Evolutionary conservation across 2,329 filamentous ascomycete genomes (phyloP).

Genomic region (Chaetomiaceae sp.): DNA sequence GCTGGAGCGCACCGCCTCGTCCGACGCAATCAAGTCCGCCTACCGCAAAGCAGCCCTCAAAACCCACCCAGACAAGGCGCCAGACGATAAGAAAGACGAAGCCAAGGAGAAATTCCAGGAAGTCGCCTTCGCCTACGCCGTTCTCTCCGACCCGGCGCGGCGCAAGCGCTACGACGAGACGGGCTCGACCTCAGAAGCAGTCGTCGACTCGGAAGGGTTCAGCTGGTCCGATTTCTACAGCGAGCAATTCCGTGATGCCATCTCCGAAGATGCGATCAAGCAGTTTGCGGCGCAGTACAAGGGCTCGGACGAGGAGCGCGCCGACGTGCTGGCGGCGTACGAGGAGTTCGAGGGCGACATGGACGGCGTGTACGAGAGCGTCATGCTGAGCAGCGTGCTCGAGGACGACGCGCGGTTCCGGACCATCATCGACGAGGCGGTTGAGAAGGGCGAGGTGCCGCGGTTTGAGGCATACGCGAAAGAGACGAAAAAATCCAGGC

Average conservation of each 20-base stretch:
- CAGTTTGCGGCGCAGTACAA: constrained; percentile 77
- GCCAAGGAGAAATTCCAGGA: constrained; percentile 83
- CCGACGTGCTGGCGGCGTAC: constrained; percentile 74
- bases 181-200: constrained; percentile 79
- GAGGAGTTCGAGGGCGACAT: constrained; percentile 69
- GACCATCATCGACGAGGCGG: constrained; percentile 74
- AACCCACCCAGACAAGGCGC: constrained; percentile 83
- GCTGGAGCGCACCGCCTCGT: constrained; percentile 65
- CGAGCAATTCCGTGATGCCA: constrained; percentile 71
- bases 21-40: constrained; percentile 78
- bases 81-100: constrained; percentile 59
- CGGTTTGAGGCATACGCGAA: constrained; percentile 65
- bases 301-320: constrained; percentile 76
- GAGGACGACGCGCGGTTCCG: constrained; percentile 85
- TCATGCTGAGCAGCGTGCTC: constrained; percentile 82
- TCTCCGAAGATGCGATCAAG: constrained; percentile 70
- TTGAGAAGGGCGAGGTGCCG: constrained; percentile 63
- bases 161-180: constrained; percentile 86
- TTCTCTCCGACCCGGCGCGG: constrained; percentile 77
- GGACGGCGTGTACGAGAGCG: constrained; percentile 69
- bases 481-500: constrained; percentile 63
- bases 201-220: constrained; percentile 75
- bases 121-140: constrained; percentile 88
- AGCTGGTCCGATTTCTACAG: constrained; percentile 89
- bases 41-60: constrained; percentile 89